Evolutionary conservation across 1,139 yeast genomes (phyloP), one percentile per base, ranked within the genome.

Genomic region (Scheffersomyces cryptocercus): DNA sequence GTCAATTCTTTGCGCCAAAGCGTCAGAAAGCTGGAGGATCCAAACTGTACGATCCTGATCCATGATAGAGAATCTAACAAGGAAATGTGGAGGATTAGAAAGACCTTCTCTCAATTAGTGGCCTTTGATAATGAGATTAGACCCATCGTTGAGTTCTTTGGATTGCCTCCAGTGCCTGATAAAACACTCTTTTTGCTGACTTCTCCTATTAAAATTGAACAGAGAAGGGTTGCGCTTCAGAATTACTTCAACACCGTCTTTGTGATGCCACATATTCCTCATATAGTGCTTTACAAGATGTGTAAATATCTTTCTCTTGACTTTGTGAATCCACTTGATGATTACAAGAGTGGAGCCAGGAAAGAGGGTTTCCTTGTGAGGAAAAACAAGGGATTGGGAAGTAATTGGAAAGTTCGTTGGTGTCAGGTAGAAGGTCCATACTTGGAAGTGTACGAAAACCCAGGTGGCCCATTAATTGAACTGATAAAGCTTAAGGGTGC

Each of bases 371-470:
- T 75, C 54, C 65, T 88, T 44, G 68, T 88, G 6, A 77, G 88
- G 48, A 77, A 87, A 39, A 81, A 82, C 53, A 64, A 60, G 61
- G 70, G 87, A 66, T 51, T 77, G 70, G 70, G 85, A 65, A 44
- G 75, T 9, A 77, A 76, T 35, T 89, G 97, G 97, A 85, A 82
- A 55, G 73, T 83, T 5, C 67, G 89, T 40, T 87, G 86, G 75
- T 87, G 88, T 61, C 82, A 81, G 36, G 76, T 87, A 12, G 88
- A 84, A 49, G 88, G 88, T 0, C 81, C 84, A 0, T 64, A 61
- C 32, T 66, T 89, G 45, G 84, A 83, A 45, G 71, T 85, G 30
- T 79, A 74, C 50, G 95, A 86, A 34, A 58, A 62, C 4, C 84
- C 85, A 1, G 83, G 82, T 5, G 88, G 87, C 1, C 64, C 73